phyloP scores from a whole-genome alignment of 2,329 filamentous ascomycete genomes.

The Penicillium sumatraense region DNA sequence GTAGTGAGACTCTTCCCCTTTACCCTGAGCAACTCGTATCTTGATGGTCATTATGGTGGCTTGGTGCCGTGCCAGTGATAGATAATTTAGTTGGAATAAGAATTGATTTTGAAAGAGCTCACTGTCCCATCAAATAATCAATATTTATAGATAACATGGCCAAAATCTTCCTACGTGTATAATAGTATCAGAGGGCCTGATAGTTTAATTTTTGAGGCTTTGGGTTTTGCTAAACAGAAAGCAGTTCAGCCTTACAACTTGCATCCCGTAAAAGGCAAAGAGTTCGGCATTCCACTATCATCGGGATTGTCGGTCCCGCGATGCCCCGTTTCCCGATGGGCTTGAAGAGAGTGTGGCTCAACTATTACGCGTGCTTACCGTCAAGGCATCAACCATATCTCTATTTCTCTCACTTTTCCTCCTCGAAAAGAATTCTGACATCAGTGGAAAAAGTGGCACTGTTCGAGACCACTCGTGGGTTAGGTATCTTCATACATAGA shows the following conservation, averaged over 20 bases:
- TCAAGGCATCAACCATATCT: not conserved
- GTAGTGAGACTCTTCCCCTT: slow-evolving; percentile 18
- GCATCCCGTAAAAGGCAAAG: not conserved
- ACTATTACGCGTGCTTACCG: not conserved
- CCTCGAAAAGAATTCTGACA: not conserved
- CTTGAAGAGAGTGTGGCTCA: not conserved
- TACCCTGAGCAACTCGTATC: not conserved
- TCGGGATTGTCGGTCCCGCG: not conserved
- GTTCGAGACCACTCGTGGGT: not conserved
- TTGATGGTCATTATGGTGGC: not conserved
- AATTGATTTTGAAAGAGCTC: not conserved
- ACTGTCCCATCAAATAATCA: not conserved
- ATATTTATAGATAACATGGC: not conserved
- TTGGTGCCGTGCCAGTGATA: not conserved
- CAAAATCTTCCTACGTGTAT: too few relatives aligned
- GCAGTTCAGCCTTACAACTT: not conserved
- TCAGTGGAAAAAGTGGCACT: not conserved
- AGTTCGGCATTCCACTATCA: not conserved
- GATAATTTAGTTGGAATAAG: not conserved
- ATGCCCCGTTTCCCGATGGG: not conserved
- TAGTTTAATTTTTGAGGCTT: too few relatives aligned
- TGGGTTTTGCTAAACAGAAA: too few relatives aligned
- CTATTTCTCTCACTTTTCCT: too few relatives aligned
- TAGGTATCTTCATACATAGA: not conserved
- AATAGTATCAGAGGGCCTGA: too few relatives aligned